Conservation (phyloP, 1,284 basidiomycete genomes). For the Stereum hirsutum region DNA sequence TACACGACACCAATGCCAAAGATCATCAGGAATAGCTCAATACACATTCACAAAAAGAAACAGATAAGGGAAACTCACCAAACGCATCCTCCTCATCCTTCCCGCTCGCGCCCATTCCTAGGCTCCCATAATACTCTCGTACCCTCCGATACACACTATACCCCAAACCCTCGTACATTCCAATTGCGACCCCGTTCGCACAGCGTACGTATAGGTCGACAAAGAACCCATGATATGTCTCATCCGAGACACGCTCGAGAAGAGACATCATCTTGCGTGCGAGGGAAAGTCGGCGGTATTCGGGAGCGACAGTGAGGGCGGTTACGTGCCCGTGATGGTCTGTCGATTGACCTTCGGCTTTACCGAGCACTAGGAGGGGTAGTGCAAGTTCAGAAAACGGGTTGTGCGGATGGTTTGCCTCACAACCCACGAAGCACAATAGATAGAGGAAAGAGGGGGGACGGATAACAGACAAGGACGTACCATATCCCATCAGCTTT, state of each 20-base stretch:
- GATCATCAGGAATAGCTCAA: neutral
- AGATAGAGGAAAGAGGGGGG: neutral
- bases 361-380: conserved; percentile 61
- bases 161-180: conserved; percentile 81
- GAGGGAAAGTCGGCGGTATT: conserved; percentile 79
- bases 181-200: conserved; percentile 67
- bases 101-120: conserved; percentile 58
- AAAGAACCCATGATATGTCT: conserved; percentile 71
- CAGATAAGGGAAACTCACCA: conserved; percentile 46
- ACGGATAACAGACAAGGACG: conserved; percentile 17
- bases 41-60: neutral
- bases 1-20: conserved; percentile 21
- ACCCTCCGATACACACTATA: conserved; percentile 85
- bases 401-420: conserved; percentile 1
- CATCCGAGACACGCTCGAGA: conserved; percentile 76
- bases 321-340: conserved; percentile 92
- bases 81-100: conserved; percentile 86
- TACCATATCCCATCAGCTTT: conserved; percentile 82
- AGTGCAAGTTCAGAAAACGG: neutral
- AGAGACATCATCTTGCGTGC: conserved; percentile 77
- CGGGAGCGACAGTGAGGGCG: conserved; percentile 84
- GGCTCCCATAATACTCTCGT: conserved; percentile 76
- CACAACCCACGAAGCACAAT: too few relatives aligned
- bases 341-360: conserved; percentile 63
- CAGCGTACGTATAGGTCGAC: conserved; percentile 90